Evolutionary conservation across 2,329 filamentous ascomycete species (phyloP), one percentile per base, ranked within the genome.

Genomic region (Lecanosticta acicola): DNA sequence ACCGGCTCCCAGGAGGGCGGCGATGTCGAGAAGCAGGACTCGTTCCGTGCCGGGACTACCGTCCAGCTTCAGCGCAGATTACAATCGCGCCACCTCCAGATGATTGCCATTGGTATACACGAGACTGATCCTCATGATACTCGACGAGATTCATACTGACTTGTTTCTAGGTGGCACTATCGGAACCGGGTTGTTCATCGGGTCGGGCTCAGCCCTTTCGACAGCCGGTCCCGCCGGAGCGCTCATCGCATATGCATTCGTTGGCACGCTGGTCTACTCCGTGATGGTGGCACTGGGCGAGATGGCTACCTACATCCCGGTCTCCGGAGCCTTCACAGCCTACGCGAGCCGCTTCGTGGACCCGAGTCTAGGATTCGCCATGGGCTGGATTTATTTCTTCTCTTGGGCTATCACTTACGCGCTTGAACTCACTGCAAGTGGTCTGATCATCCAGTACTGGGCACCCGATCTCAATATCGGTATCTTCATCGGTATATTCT

Each of bases 251-350:
- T 71, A 68, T 56, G 54, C 61, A 8, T 64, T 76, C 44, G 66
- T 76, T 42, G 66, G 69, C 32, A 64, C 72, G 16, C 49, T 76
- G 53, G 63, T 77, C 37, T 67, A 66, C 49, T 62, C 62, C 26
- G 62, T 71, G 57, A 74, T 82, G 44, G 74, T 73, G 39, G 67
- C 63, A 1, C 64, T 71, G 19, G 73, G 72, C 16, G 77, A 80
- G 63, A 77, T 83, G 68, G 77, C 79, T 17, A 74, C 80, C 24
- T 82, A 79, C 69, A 72, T 84, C 41, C 77, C 80, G 3, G 64
- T 81, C 51, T 69, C 77, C 20, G 74, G 75, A 57, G 69, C 74
- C 46, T 74, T 78, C 71, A 67, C 71, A 48, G 59, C 74, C 58
- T 75, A 76, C 62, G 65, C 65, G 47, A 63, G 67, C 20, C 68